Conservation (phyloP, 1,284 basidiomycete genomes). For the Ceratobasidium theobromae region DNA sequence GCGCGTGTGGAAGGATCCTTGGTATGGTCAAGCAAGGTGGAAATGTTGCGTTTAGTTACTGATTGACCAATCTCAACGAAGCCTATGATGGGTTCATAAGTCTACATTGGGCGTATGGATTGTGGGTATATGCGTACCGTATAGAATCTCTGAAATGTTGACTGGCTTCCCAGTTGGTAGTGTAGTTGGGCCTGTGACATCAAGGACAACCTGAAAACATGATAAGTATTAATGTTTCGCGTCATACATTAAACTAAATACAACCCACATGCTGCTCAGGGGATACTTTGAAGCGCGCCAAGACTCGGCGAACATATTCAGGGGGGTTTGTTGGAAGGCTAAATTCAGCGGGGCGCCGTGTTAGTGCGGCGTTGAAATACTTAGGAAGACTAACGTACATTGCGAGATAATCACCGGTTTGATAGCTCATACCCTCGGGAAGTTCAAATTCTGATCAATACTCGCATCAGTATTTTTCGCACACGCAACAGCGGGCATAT, state of each 20-base stretch:
- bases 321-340: slow-evolving; percentile 21
- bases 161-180: slow-evolving; percentile 25
- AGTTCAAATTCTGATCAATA: slow-evolving; percentile 7
- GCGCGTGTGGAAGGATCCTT: slow-evolving; percentile 33
- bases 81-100: neutral
- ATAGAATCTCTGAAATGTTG: slow-evolving; percentile 21
- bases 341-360: slow-evolving; percentile 29
- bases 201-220: neutral
- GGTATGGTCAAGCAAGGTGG: slow-evolving; percentile 32
- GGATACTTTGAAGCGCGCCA: slow-evolving; percentile 25
- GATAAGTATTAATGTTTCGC: neutral
- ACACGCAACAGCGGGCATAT: neutral
- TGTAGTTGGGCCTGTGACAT: slow-evolving; percentile 11
- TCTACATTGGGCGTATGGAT: neutral
- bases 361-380: neutral
- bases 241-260: no score
- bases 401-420: slow-evolving; percentile 31
- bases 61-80: slow-evolving; percentile 41
- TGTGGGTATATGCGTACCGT: slow-evolving; percentile 36
- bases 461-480: neutral
- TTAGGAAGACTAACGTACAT: neutral
- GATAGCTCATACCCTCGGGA: slow-evolving; percentile 23
- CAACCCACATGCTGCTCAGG: slow-evolving; percentile 27
- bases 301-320: slow-evolving; percentile 20
- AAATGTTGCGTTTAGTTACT: slow-evolving; percentile 37